A percentile compares a stretch with the other conserved stretches of the same genome.
phyloP scores from a whole-genome alignment of 1,284 basidiomycete genomes.

The Ustilago loliicola region DNA sequence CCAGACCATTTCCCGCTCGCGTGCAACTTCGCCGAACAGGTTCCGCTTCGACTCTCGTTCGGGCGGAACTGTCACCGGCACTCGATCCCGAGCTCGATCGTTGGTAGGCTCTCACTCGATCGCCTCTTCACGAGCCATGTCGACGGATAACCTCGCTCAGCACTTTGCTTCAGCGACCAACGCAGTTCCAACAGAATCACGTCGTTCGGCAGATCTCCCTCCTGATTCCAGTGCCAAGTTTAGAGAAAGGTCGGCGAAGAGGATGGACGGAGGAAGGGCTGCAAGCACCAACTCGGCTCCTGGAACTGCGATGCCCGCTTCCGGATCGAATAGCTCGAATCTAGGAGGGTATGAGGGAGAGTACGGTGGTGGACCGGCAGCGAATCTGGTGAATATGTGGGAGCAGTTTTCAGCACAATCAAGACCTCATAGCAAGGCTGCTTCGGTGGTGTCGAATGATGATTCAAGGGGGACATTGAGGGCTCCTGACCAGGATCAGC shows the following conservation, averaged over 20 bases:
- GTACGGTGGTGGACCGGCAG: slow-evolving; percentile 9
- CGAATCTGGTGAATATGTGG: slow-evolving; percentile 49
- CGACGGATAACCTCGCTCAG: slow-evolving; percentile 56
- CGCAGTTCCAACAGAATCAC: slow-evolving; percentile 16
- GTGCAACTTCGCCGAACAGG: slow-evolving; percentile 58
- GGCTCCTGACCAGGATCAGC: slow-evolving; percentile 52
- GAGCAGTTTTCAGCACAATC: slow-evolving; percentile 44
- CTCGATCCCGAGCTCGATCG: slow-evolving; percentile 59
- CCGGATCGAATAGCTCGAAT: slow-evolving; percentile 1
- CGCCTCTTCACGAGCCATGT: slow-evolving; percentile 43
- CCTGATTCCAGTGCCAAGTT: slow-evolving; percentile 61
- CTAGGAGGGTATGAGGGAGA: slow-evolving; percentile 14
- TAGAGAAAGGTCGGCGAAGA: slow-evolving; percentile 41
- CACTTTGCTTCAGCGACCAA: slow-evolving; percentile 32
- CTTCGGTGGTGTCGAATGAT: slow-evolving; percentile 37
- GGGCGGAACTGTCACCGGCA: slow-evolving; percentile 48
- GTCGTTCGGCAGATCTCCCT: slow-evolving; percentile 49
- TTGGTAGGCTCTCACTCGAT: slow-evolving; percentile 47
- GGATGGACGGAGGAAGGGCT: slow-evolving; percentile 45
- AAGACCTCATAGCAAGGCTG: slow-evolving; percentile 41
- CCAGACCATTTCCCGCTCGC: slow-evolving; percentile 62
- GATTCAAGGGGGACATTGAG: slow-evolving; percentile 36
- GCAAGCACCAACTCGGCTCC: slow-evolving; percentile 57
- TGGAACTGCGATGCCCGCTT: slow-evolving; percentile 17
- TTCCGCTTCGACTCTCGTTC: slow-evolving; percentile 47